These are phyloP conservation scores for Chaetothyriales sp. DNA, from an alignment of 2,329 filamentous ascomycete species.

Conservation along the genomic window DNA sequence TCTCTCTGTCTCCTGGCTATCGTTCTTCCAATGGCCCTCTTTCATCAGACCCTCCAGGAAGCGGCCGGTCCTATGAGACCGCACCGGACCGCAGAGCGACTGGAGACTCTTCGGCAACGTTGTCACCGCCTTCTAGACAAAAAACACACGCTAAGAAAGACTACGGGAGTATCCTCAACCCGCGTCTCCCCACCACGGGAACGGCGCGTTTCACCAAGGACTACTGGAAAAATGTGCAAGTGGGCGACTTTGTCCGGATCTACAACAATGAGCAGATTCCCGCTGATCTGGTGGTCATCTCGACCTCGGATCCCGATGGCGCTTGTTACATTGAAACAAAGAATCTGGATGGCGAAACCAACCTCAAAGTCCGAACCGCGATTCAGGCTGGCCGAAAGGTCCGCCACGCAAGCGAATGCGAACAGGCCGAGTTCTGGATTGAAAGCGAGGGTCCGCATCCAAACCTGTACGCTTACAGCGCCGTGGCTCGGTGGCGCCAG, in stretches of 20 bases:
- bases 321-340: constrained; percentile 97
- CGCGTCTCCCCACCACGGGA: constrained; percentile 46
- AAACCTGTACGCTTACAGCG: constrained; percentile 91
- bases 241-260: constrained; percentile 89
- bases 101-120: background rate
- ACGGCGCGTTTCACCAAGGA: constrained; percentile 81
- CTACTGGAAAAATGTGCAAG: constrained; percentile 85
- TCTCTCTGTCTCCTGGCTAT: constrained; percentile 51
- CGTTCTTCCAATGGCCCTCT: constrained; percentile 22
- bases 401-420: constrained; percentile 82
- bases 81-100: constrained; percentile 5
- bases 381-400: constrained; percentile 70
- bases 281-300: constrained; percentile 79
- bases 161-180: constrained; percentile 60
- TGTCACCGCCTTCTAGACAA: constrained; percentile 19
- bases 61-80: constrained; percentile 17
- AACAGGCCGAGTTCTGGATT: constrained; percentile 70
- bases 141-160: constrained; percentile 25
- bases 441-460: constrained; percentile 85
- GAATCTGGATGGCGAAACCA: constrained; percentile 94
- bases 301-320: constrained; percentile 85
- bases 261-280: constrained; percentile 95
- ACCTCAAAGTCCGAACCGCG: constrained; percentile 85
- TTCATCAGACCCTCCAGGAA: constrained; percentile 15
- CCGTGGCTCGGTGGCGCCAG: constrained; percentile 76